Evolutionary conservation across 768 basidiomycete genomes (phyloP).

Genomic region (Rhizopogon vinicolor): DNA sequence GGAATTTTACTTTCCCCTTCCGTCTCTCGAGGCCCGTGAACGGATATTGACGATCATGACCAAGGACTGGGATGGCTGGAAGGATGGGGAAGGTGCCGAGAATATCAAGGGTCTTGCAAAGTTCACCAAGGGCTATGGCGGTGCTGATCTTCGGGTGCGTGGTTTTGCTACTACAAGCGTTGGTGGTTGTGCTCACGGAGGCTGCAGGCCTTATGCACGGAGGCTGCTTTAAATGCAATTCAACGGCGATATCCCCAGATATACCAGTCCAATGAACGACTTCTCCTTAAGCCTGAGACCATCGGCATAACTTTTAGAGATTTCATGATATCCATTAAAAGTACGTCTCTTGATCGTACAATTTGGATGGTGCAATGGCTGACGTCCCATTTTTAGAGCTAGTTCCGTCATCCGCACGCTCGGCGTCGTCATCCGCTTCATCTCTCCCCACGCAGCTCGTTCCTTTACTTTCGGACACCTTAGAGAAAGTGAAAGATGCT

Average conservation of each 20-base stretch:
- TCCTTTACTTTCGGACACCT: conserved; percentile 63
- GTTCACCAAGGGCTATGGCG: conserved; percentile 95
- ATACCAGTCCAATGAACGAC: conserved; percentile 84
- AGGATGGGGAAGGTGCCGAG: conserved; percentile 42
- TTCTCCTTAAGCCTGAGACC: conserved; percentile 79
- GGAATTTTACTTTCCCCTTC: conserved; percentile 96
- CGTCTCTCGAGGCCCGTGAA: conserved; percentile 77
- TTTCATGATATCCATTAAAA: conserved; percentile 51
- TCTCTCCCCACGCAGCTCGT: conserved; percentile 82
- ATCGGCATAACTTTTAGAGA: conserved; percentile 84
- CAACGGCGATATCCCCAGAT: conserved; percentile 63
- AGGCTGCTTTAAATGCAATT: conserved; percentile 89
- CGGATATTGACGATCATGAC: conserved; percentile 92
- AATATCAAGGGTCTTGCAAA: conserved; percentile 68
- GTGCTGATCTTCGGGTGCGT: conserved; percentile 89
- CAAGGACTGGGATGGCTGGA: conserved; percentile 77
- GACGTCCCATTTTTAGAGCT: conserved; percentile 43
- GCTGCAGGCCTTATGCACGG: conserved; percentile 84
- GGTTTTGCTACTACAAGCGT: conserved; percentile 4
- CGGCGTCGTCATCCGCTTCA: conserved; percentile 79
- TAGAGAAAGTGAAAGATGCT: conserved; percentile 68
- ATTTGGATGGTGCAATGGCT: too few relatives aligned
- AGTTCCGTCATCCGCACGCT: conserved; percentile 91
- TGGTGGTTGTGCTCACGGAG: conserved; percentile 2
- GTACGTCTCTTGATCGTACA: conserved; percentile 38